Evolutionary conservation across 352 stramenopile species (phyloP).

Genomic region (Phytophthora cryptogea): DNA sequence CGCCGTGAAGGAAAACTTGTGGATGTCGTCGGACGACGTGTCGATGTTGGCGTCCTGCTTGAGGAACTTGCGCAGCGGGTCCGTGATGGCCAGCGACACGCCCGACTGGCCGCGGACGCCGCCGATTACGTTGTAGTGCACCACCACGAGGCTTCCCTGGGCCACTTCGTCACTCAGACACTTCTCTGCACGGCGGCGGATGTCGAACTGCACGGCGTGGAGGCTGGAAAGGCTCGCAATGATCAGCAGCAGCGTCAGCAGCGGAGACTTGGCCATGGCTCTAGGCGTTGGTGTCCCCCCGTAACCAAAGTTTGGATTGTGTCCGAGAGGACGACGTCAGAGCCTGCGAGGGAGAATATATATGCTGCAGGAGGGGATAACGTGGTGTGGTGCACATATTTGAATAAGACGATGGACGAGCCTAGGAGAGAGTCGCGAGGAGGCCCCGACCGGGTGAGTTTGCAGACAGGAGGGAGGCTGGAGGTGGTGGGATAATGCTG

Average conservation of each 20-base stretch:
- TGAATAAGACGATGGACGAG: constrained; percentile 24
- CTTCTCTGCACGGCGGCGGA: constrained; percentile 70
- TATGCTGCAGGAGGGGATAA: neutral
- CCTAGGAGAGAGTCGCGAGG: constrained; percentile 32
- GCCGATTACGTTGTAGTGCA: constrained; percentile 85
- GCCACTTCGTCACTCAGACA: constrained; percentile 87
- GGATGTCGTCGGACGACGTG: constrained; percentile 75
- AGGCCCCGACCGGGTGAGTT: constrained; percentile 31
- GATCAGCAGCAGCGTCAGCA: constrained; percentile 42
- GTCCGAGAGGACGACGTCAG: constrained; percentile 21
- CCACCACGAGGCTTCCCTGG: constrained; percentile 75
- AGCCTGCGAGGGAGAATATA: constrained; percentile 2
- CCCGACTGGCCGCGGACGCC: constrained; percentile 65
- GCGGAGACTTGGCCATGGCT: constrained; percentile 23
- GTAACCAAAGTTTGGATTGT: constrained; percentile 21
- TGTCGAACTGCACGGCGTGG: constrained; percentile 80
- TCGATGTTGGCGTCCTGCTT: constrained; percentile 88
- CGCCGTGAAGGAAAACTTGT: constrained; percentile 87
- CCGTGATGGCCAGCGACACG: constrained; percentile 73
- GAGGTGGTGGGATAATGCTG: neutral
- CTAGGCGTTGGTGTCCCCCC: constrained; percentile 21
- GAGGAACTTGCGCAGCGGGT: constrained; percentile 76
- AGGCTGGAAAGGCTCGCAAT: constrained; percentile 25
- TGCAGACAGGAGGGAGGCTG: neutral
- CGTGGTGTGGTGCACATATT: constrained; percentile 11